These are phyloP conservation scores for Globisporangium mamillatum DNA, from an alignment of 352 stramenopile species.

Conservation along the genomic window DNA sequence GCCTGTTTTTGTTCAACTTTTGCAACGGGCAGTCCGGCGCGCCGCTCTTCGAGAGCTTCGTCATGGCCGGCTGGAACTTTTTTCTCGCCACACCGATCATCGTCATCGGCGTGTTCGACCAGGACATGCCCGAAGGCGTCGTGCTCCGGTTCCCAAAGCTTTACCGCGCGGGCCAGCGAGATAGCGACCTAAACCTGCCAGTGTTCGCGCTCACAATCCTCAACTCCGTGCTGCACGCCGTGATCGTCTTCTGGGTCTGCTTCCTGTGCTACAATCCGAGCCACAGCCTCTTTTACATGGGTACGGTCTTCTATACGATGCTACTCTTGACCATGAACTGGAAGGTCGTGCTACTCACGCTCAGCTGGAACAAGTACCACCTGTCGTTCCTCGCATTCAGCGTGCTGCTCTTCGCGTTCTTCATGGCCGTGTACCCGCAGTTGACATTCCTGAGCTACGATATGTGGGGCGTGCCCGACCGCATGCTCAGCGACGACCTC, in stretches of 20 bases:
- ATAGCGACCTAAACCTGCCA: slow-evolving; percentile 64
- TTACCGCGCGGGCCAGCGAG: slow-evolving; percentile 38
- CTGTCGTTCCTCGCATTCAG: slow-evolving; percentile 49
- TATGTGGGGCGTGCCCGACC: slow-evolving; percentile 49
- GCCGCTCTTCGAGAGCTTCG: slow-evolving; percentile 77
- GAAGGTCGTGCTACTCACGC: slow-evolving; percentile 62
- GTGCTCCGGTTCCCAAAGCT: slow-evolving; percentile 53
- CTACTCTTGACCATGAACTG: slow-evolving; percentile 69
- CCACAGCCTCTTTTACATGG: slow-evolving; percentile 43
- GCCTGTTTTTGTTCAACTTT: slow-evolving; percentile 91
- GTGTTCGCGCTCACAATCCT: slow-evolving; percentile 51
- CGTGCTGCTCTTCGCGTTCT: slow-evolving; percentile 57
- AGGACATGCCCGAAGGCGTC: slow-evolving; percentile 52
- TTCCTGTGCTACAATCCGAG: slow-evolving; percentile 35
- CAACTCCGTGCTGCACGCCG: slow-evolving; percentile 47
- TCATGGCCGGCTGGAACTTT: slow-evolving; percentile 83
- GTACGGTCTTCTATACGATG: slow-evolving; percentile 65
- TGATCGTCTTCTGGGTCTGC: slow-evolving; percentile 57
- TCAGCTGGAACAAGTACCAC: slow-evolving; percentile 70
- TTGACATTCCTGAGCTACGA: slow-evolving; percentile 72
- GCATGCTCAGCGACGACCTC: slow-evolving; percentile 38
- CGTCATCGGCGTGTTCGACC: slow-evolving; percentile 72
- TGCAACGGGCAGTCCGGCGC: slow-evolving; percentile 90
- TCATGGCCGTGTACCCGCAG: slow-evolving; percentile 56
- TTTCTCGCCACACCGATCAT: slow-evolving; percentile 90